A percentile compares a stretch with the other conserved stretches of the same genome.
Evolutionary conservation across 2,329 filamentous ascomycete genomes (phyloP).

Genomic region (Trichoderma gracile): DNA sequence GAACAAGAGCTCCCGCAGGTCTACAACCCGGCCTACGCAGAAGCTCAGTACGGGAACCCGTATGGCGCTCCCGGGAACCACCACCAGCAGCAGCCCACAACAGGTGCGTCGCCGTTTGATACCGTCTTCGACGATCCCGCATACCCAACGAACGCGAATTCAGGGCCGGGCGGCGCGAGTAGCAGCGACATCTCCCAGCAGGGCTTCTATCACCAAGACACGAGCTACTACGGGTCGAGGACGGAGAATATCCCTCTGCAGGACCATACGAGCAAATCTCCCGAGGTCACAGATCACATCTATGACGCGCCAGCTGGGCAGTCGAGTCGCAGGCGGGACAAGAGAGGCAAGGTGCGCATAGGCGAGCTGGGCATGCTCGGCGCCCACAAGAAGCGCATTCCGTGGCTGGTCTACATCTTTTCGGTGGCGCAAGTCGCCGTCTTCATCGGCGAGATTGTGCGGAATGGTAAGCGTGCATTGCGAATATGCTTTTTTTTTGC

Average conservation of each 20-base stretch:
- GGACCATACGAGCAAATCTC: conserved; percentile 48
- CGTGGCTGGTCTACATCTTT: conserved; percentile 82
- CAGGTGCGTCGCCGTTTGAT: conserved; percentile 58
- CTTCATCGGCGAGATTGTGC: conserved; percentile 85
- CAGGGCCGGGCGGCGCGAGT: conserved; percentile 33
- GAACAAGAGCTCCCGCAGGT: conserved; percentile 43
- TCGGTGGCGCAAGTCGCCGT: conserved; percentile 76
- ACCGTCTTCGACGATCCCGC: conserved; percentile 68
- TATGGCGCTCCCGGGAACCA: conserved; percentile 39
- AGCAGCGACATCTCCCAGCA: conserved; percentile 43
- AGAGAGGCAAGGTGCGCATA: conserved; percentile 52
- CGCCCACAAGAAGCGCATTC: conserved; percentile 57
- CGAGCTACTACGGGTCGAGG: conserved; percentile 56
- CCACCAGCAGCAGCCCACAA: conserved; percentile 34
- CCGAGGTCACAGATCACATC: conserved; percentile 57
- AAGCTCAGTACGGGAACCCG: conserved; percentile 27
- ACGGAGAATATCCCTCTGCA: conserved; percentile 60
- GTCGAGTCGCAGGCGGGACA: conserved; percentile 36
- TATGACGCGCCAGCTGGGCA: conserved; percentile 55
- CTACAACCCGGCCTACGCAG: conserved; percentile 36
- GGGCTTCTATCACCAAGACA: conserved; percentile 52
- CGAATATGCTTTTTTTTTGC: background rate
- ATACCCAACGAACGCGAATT: conserved; percentile 58
- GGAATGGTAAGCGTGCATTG: conserved; percentile 64
- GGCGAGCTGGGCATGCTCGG: conserved; percentile 63